Evolutionary conservation across 2,329 filamentous ascomycete genomes (phyloP), one percentile per base, ranked within the genome.

Genomic region (Talaromyces verruculosus): DNA sequence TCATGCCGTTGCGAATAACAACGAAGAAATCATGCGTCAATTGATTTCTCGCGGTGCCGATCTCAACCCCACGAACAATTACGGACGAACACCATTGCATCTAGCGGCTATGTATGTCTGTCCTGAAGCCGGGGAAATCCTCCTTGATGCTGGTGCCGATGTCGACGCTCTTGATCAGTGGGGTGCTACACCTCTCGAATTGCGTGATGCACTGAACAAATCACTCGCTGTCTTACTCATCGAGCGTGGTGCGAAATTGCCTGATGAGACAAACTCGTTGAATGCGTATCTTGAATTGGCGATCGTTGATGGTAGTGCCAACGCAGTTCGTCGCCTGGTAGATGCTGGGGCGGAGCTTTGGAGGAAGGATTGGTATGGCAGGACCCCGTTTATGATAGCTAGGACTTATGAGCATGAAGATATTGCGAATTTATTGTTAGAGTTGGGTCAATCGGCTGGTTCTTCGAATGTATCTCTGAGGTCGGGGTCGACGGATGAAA

Each of bases 51-150:
- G 25, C 2, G 60, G 60, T 25, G 45, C 60, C 11, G 22, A 62
- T 41, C 11, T 62, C 6, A 62, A 62, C 25, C 43, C 13, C 19
- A 51, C n/a, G 2, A 39, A 62, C 35, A 51, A 51, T 15, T 51
- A 62, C 35, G 60, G 60, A 51, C 19, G 47, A 15, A 62, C 60
- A n/a, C 60, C 43, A 37, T 28, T 62, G 17, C 60, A 62, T 37
- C 19, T 37, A 19, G 60, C 60, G 4, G 45, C 17, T n/a, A 1
- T 25, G 22, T 35, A 25, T 37, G 30, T 22, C 15, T 51, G n/a
- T 17, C 19, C 22, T 8, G 25, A 51, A 39, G 35, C 22, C 10
- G n/a, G 30, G 15, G 19, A 25, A 13, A 28, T 51, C 8, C 35
- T 62, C 13, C 30, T 62, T 25, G 43, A 51, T 37, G 19, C 30